phyloP scores from a whole-genome alignment of 345 rosid genomes.

The Dovyalis caffra region DNA sequence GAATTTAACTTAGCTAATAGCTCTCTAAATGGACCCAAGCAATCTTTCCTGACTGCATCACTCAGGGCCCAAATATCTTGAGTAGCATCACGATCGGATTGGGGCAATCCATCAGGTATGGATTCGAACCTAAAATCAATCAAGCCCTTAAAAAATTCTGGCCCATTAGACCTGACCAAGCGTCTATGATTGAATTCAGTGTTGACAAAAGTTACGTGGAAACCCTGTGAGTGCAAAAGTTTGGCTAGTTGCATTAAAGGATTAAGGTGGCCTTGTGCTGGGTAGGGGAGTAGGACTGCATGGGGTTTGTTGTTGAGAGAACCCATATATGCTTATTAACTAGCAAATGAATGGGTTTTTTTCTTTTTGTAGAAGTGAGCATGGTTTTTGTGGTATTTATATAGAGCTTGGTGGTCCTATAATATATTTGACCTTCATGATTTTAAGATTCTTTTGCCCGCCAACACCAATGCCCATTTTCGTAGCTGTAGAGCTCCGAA shows the following conservation, averaged over 20 bases:
- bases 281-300: conserved; percentile 38
- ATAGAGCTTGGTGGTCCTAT: no score
- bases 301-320: conserved; percentile 9
- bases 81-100: conserved; percentile 14
- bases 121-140: conserved; percentile 23
- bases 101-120: conserved; percentile 9
- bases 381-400: no score
- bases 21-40: background rate
- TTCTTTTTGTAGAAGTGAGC: no score
- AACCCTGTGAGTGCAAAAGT: conserved; percentile 38
- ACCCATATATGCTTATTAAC: no score
- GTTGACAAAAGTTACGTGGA: conserved; percentile 40
- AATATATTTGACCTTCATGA: no score
- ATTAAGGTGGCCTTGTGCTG: conserved; percentile 42
- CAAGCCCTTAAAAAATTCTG: background rate
- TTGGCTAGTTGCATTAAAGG: conserved; percentile 40
- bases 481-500: no score
- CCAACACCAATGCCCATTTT: no score
- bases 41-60: conserved; percentile 1
- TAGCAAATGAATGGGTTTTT: no score
- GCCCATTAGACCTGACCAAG: conserved; percentile 21
- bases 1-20: conserved; percentile 1
- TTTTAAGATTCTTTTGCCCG: no score
- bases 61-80: conserved; percentile 11
- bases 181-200: conserved; percentile 32